phyloP scores from a whole-genome alignment of 2,329 filamentous ascomycete species.

The Zymoseptoria crescenta region DNA sequence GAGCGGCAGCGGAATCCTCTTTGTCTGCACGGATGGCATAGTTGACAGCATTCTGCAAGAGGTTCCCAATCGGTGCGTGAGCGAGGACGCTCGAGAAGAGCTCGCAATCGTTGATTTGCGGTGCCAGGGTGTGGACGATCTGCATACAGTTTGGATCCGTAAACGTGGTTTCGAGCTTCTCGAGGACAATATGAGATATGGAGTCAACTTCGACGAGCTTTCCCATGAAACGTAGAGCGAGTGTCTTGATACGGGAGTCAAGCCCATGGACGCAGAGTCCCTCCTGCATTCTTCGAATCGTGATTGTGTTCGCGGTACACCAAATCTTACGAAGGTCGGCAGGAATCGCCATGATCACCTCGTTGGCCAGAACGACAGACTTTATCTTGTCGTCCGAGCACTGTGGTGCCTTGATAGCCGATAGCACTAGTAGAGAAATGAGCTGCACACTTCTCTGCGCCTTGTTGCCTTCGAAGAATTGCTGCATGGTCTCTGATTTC shows the following conservation, averaged over 20 bases:
- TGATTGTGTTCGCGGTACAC: constrained; percentile 24
- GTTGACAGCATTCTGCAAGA: constrained; percentile 12
- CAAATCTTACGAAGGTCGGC: constrained; percentile 23
- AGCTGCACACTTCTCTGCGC: constrained; percentile 30
- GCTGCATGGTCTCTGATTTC: constrained; percentile 26
- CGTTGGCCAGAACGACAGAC: constrained; percentile 22
- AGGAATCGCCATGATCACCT: constrained; percentile 24
- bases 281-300: constrained; percentile 29
- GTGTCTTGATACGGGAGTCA: constrained; percentile 14
- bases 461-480: constrained; percentile 28
- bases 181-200: constrained; percentile 17
- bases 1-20: constrained; percentile 7
- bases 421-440: constrained; percentile 26
- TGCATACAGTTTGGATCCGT: constrained; percentile 9
- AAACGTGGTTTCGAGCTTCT: constrained; percentile 15
- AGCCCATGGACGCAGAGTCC: constrained; percentile 21
- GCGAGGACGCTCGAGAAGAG: constrained; percentile 14
- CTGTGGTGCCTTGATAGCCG: constrained; percentile 20
- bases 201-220: constrained; percentile 19
- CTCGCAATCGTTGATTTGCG: constrained; percentile 12
- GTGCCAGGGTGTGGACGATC: constrained; percentile 10
- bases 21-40: constrained; percentile 10
- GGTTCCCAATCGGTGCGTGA: constrained; percentile 11
- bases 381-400: constrained; percentile 18
- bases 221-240: constrained; percentile 22